A percentile compares a stretch with the other conserved stretches of the same genome.
Evolutionary conservation across 2,329 filamentous ascomycete species (phyloP).

Genomic region (Thielaviopsis euricoi): DNA sequence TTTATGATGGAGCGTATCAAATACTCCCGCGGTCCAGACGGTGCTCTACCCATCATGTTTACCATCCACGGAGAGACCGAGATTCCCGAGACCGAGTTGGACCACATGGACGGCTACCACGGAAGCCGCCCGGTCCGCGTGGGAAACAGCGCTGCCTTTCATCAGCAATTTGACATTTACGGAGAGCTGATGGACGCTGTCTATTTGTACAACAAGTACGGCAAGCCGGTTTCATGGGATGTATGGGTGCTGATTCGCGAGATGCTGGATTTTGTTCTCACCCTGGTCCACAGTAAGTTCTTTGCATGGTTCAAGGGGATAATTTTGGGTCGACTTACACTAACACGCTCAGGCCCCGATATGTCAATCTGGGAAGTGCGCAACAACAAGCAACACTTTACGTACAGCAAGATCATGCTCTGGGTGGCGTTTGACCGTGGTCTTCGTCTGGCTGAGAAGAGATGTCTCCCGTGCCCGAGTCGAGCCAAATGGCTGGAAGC

Average conservation of each 20-base stretch:
- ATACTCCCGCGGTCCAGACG: slow-evolving; percentile 40
- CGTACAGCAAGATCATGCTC: slow-evolving; percentile 70
- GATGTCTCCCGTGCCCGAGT: slow-evolving; percentile 59
- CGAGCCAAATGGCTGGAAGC: slow-evolving; percentile 47
- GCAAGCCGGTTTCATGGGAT: slow-evolving; percentile 61
- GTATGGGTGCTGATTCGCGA: slow-evolving; percentile 56
- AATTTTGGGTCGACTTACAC: slow-evolving; percentile 2
- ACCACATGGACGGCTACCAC: slow-evolving; percentile 57
- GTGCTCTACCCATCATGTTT: slow-evolving; percentile 64
- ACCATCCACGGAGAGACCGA: slow-evolving; percentile 60
- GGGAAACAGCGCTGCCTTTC: slow-evolving; percentile 60
- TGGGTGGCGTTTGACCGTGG: slow-evolving; percentile 70
- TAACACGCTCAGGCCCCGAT: slow-evolving; percentile 37
- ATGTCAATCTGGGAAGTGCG: slow-evolving; percentile 78
- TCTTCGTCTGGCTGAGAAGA: slow-evolving; percentile 56
- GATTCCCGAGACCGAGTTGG: slow-evolving; percentile 52
- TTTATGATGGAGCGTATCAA: slow-evolving; percentile 60
- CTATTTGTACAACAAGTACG: slow-evolving; percentile 66
- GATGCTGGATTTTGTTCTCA: slow-evolving; percentile 56
- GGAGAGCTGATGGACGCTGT: slow-evolving; percentile 64
- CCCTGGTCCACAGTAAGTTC: slow-evolving; percentile 38
- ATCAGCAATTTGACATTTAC: slow-evolving; percentile 66
- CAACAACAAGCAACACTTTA: slow-evolving; percentile 59
- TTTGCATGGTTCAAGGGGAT: neutral
- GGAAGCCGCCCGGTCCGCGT: slow-evolving; percentile 57